A percentile compares a stretch with the other conserved stretches of the same genome.
These are phyloP conservation scores for Neolecta irregularis DNA, from an alignment of 1,139 yeast genomes.

Conservation along the genomic window DNA sequence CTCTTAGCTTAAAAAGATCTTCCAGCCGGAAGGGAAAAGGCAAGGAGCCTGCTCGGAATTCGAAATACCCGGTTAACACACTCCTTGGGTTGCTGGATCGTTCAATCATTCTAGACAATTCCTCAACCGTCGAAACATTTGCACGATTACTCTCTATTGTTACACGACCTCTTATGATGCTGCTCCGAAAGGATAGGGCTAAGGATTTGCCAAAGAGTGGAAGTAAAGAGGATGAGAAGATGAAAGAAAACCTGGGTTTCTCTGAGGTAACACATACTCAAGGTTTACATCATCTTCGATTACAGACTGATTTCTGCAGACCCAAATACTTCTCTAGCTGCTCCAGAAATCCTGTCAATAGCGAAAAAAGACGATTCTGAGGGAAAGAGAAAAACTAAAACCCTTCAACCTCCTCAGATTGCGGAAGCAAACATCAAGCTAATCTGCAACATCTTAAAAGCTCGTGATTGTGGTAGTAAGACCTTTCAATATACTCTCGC, in stretches of 20 bases:
- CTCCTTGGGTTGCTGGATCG: conserved; percentile 50
- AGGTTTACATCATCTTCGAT: no score
- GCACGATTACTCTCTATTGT: conserved; percentile 64
- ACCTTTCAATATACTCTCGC: conserved; percentile 76
- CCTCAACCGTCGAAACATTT: conserved; percentile 57
- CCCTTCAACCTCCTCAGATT: conserved; percentile 45
- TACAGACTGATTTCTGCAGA: no score
- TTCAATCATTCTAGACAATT: conserved; percentile 50
- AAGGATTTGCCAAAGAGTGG: no score
- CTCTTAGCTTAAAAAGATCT: conserved; percentile 29
- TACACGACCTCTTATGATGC: conserved; percentile 44
- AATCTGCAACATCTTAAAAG: conserved; percentile 54
- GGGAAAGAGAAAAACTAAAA: conserved; percentile 8
- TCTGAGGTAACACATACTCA: not conserved
- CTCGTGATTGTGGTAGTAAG: conserved; percentile 73
- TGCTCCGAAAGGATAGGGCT: conserved; percentile 4
- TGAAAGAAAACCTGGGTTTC: not conserved
- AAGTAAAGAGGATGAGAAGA: no score
- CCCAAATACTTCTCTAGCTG: conserved; percentile 5
- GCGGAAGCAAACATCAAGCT: conserved; percentile 49
- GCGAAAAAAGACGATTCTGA: conserved; percentile 17
- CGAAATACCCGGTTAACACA: conserved; percentile 55
- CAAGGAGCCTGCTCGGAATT: conserved; percentile 29
- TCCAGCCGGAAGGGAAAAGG: conserved; percentile 26
- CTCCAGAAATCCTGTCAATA: conserved; percentile 11